These are phyloP conservation scores for Leccinum uliginosum DNA, from an alignment of 768 basidiomycete genomes.

Conservation along the genomic window DNA sequence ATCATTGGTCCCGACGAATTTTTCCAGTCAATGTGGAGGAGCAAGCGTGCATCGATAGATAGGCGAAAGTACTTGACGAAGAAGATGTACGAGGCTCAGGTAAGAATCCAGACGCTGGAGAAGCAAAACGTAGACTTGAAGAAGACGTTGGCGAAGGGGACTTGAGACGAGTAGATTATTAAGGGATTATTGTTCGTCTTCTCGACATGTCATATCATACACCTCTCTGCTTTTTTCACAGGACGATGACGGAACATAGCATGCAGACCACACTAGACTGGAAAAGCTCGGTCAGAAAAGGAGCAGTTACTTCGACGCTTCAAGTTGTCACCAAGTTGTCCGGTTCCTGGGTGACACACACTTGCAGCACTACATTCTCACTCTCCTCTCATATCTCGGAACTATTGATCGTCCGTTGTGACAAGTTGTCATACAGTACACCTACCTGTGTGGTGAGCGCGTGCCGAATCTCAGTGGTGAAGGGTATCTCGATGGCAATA, in stretches of 20 bases:
- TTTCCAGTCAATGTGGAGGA: conserved; percentile 39
- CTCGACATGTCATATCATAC: background rate
- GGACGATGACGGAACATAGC: background rate
- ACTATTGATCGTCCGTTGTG: no score
- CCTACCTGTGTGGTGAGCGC: no score
- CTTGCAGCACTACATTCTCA: no score
- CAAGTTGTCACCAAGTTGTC: no score
- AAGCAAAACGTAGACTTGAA: conserved; percentile 66
- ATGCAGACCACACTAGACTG: background rate
- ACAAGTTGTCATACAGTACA: no score
- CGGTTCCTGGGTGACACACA: no score
- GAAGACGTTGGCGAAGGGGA: conserved; percentile 45
- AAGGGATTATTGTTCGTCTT: background rate
- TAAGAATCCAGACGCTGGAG: conserved; percentile 67
- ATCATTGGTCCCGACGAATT: conserved; percentile 50
- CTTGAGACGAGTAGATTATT: conserved; percentile 12
- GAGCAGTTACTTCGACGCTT: no score
- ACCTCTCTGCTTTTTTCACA: background rate
- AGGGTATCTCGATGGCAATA: no score
- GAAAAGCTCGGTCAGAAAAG: no score
- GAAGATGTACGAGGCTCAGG: conserved; percentile 69
- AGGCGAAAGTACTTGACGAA: conserved; percentile 65
- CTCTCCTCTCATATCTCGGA: no score
- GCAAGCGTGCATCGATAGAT: conserved; percentile 46
- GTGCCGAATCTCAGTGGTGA: no score